Conservation (phyloP, 441 rosid species). For the Populus hybrid region DNA sequence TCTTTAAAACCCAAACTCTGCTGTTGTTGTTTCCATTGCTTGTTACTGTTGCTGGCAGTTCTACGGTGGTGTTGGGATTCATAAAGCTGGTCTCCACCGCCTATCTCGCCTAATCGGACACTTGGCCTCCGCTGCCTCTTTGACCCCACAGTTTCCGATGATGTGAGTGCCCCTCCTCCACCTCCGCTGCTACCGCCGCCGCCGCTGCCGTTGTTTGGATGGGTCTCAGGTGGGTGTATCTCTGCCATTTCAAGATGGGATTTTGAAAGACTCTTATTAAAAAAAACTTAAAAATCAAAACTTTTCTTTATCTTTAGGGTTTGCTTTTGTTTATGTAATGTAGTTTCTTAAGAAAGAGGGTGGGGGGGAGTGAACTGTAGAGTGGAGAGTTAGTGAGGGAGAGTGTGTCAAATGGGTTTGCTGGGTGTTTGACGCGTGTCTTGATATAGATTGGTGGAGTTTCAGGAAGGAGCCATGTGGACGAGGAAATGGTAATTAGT, state of each 20-base stretch:
- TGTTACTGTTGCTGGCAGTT: conserved; percentile 12
- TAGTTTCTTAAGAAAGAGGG: background rate
- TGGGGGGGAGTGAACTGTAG: background rate
- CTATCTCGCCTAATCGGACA: conserved; percentile 81
- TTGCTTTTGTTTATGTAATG: background rate
- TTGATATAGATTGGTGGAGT: background rate
- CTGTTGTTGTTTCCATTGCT: conserved; percentile 36
- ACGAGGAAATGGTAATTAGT: background rate
- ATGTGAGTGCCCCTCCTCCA: conserved; percentile 24
- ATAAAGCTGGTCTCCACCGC: conserved; percentile 58
- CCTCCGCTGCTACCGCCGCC: conserved; percentile 13
- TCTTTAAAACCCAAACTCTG: conserved; percentile 20
- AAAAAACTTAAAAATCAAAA: background rate
- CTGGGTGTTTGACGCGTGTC: conserved; percentile 31
- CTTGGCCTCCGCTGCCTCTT: conserved; percentile 84
- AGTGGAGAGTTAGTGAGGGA: conserved; percentile 5
- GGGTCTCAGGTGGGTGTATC: conserved; percentile 35
- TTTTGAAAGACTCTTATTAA: background rate
- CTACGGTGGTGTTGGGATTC: conserved; percentile 43
- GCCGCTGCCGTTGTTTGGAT: conserved; percentile 30
- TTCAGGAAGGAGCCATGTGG: background rate
- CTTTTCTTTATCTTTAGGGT: background rate
- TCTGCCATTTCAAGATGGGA: conserved; percentile 40
- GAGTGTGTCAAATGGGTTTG: conserved; percentile 11
- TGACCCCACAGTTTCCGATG: conserved; percentile 52